Base-by-base conservation (phyloP, 495 filamentous ascomycete species). In the Parathielavia hyrcaniae region DNA sequence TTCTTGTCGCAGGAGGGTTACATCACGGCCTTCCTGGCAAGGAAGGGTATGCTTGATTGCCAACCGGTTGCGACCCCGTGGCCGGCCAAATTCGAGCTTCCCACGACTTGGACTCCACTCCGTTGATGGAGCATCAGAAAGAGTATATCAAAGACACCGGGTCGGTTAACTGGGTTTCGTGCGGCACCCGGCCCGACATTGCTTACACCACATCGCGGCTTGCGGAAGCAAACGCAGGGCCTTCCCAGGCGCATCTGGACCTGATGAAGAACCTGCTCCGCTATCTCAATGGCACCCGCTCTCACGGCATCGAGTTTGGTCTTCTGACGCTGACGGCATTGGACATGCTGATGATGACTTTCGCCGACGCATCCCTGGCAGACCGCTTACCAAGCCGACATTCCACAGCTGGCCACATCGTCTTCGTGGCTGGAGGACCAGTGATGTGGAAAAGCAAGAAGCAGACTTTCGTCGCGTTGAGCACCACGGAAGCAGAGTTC, bases 1-100 rank as follows among this genome's bases (percentile, higher is more conserved):
- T 61, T 44, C n/a, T 17, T 61, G 0, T 55, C 11, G 7, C 17
- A 61, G n/a, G 38, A 44, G 1, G 16, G 1, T 1, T 61, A 51
- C 6, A 11, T 17, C 1, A 14, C 4, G 0, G 36, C 32, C 1
- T 1, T 56, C 0, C 17, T 61, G 0, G 22, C 8, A 4, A 52
- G 56, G 19, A 17, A 20, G 1, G 22, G 20, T 0, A 40, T 44
- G 3, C 16, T 22, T 0, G 26, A 46, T 5, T 19, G 11, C 0
- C 3, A 52, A 10, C 8, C 8, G 9, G 45, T 50, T 16, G 32
- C 39, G 1, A 57, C 45, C 0, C 55, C 19, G 9, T 57, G 13
- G 55, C 46, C 12, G 3, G 11, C 22, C 4, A 32, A 48, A 0
- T 35, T 58, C 0, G 40, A 43, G 40, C 40, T 43, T 19, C 40